These are phyloP conservation scores for Sordariomycetes sp. DNA, from an alignment of 2,329 filamentous ascomycete species.

Conservation along the genomic window DNA sequence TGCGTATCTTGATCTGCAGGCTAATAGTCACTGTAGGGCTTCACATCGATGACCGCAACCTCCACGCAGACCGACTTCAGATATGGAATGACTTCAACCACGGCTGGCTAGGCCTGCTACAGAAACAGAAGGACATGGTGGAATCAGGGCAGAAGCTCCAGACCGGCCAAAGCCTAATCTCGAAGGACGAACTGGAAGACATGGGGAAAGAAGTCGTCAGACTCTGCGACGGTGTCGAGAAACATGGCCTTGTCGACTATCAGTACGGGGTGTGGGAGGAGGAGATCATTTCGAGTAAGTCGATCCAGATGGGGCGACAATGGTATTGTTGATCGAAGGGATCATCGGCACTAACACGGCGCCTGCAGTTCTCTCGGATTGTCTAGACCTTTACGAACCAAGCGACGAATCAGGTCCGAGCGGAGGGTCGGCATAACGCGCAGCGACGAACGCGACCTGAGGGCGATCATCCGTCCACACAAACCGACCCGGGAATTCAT, in stretches of 20 bases:
- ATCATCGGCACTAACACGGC: neutral
- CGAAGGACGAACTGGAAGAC: constrained; percentile 54
- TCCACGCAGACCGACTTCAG: constrained; percentile 52
- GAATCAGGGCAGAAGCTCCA: constrained; percentile 34
- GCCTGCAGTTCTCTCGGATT: constrained; percentile 19
- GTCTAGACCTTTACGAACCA: constrained; percentile 30
- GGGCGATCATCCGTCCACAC: neutral
- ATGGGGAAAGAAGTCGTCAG: constrained; percentile 74
- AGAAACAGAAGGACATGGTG: constrained; percentile 4
- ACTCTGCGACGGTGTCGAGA: constrained; percentile 76
- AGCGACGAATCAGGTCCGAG: constrained; percentile 19
- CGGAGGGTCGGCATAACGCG: constrained; percentile 8
- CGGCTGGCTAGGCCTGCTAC: constrained; percentile 24
- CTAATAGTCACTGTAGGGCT: constrained; percentile 4
- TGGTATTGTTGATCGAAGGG: neutral
- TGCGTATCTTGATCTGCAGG: neutral
- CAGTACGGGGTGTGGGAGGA: constrained; percentile 96
- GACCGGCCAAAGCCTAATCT: constrained; percentile 50
- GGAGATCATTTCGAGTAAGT: constrained; percentile 70
- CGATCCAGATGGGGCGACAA: neutral
- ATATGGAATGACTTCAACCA: constrained; percentile 93
- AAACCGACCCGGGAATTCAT: neutral
- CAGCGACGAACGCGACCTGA: neutral
- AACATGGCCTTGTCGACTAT: constrained; percentile 91
- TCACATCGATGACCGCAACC: constrained; percentile 7